These are phyloP conservation scores for Excoecaria agallocha DNA, from an alignment of 345 rosid genomes.

Conservation along the genomic window DNA sequence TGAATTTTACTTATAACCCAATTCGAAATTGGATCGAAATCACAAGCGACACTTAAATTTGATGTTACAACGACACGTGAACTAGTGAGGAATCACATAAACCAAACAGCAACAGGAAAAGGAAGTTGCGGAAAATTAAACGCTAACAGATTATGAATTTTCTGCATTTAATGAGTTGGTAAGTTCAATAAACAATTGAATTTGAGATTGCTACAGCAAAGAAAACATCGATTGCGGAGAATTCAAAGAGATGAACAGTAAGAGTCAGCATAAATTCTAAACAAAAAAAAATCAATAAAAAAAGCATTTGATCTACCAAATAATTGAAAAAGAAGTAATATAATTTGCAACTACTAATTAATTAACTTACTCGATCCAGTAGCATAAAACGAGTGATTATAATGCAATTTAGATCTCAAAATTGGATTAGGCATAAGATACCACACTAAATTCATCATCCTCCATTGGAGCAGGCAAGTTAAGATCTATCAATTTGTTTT, in stretches of 20 bases:
- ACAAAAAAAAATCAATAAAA: neutral
- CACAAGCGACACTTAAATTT: constrained; percentile 14
- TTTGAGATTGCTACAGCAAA: neutral
- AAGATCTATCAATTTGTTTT: constrained; percentile 28
- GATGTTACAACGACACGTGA: constrained; percentile 14
- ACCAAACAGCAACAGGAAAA: constrained; percentile 1
- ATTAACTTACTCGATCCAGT: neutral
- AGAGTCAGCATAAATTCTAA: constrained; percentile 4
- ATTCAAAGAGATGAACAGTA: constrained; percentile 8
- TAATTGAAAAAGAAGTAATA: neutral
- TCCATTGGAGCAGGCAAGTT: constrained; percentile 37
- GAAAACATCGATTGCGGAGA: neutral
- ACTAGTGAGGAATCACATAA: neutral
- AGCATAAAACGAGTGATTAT: neutral
- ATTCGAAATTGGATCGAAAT: constrained; percentile 12
- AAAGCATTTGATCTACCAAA: constrained; percentile 5
- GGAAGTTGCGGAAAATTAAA: constrained; percentile 6
- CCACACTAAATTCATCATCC: constrained; percentile 36
- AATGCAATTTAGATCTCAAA: constrained; percentile 13
- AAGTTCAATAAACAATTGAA: neutral
- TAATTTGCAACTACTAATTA: neutral
- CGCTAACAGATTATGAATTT: constrained; percentile 10
- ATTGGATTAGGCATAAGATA: constrained; percentile 26
- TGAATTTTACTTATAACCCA: neutral
- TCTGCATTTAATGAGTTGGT: constrained; percentile 21